Evolutionary conservation across 192 early-diverging fungal genomes (phyloP), one percentile per base, ranked within the genome.

Genomic region (Coemansia sp.): DNA sequence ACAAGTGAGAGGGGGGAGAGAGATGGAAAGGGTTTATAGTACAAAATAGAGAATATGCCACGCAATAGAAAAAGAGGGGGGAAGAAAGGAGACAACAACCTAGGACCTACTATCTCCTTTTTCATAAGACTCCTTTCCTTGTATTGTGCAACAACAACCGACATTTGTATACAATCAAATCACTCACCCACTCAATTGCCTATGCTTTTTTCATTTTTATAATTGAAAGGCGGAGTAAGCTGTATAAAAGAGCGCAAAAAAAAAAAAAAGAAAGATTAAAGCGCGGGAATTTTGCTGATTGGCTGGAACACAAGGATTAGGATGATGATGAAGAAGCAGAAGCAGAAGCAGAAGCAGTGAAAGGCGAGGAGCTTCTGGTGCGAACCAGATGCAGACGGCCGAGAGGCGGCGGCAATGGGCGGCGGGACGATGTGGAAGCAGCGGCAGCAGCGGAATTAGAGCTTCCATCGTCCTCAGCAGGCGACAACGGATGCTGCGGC

Each of bases 351-450:
- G 26, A 26, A 0, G 71, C 72, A 5, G 67, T 70, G 59, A 81
- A 81, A 7, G 78, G 73, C 40, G 78, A 56, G 3, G 69, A 32
- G 26, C 73, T 72, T 26, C 26, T 26, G 26, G 26, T 26, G 37
- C 61, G 62, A 37, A 75, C 47, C 63, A 81, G 67, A 15, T 72
- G 54, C 60, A 81, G 43, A 0, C 73, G 66, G n/a, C 78, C 78
- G 39, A 75, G 63, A 19, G 19, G 61, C 50, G 16, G 72, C 58
- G n/a, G 52, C 63, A n/a, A 2, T 26, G 26, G 23, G 76, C 71
- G 42, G 58, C 11, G 5, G 64, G 64, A 2, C 70, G 26, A 26
- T 26, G 1, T 41, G 54, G 56, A 18, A 26, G 26, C 26, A 26
- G 63, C 32, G 15, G 61, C 50, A 10, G 72, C 58, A 23, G 52